Conservation (phyloP, 805 yeast species). For the Myxozyma melibiosi region DNA sequence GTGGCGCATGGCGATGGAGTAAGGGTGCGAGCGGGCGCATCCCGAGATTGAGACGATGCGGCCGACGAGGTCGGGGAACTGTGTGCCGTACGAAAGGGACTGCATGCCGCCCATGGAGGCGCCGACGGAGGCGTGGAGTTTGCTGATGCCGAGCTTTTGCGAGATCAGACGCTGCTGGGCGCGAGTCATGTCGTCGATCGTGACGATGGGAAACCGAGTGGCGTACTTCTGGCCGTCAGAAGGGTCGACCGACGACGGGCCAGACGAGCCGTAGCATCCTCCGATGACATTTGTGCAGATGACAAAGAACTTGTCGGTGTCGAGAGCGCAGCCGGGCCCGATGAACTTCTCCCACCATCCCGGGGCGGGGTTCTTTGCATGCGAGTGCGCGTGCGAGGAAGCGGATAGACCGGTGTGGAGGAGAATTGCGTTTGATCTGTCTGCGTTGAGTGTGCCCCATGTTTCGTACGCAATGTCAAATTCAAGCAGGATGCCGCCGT, state of each 20-base stretch:
- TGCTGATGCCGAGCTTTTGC: constrained; percentile 62
- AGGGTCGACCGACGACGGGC: constrained; percentile 82
- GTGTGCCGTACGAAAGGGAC: constrained; percentile 81
- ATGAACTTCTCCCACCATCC: constrained; percentile 98
- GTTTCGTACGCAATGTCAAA: constrained; percentile 88
- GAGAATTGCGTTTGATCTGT: constrained; percentile 70
- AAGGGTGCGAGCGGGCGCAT: constrained; percentile 92
- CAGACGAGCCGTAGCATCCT: constrained; percentile 94
- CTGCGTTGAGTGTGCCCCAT: constrained; percentile 76
- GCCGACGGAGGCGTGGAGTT: constrained; percentile 79
- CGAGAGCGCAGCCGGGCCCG: constrained; percentile 77
- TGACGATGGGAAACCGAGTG: constrained; percentile 82
- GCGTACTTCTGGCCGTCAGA: constrained; percentile 68
- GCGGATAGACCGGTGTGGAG: constrained; percentile 92
- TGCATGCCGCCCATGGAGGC: constrained; percentile 99
- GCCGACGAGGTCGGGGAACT: constrained; percentile 74
- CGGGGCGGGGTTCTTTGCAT: constrained; percentile 61
- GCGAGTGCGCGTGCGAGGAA: constrained; percentile 90
- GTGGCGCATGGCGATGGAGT: constrained; percentile 89
- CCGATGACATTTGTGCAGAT: constrained; percentile 91
- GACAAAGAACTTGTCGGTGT: constrained; percentile 77
- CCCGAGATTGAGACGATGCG: constrained; percentile 82
- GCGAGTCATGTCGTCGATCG: constrained; percentile 87
- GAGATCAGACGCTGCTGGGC: constrained; percentile 75
- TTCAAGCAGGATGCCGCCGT: constrained; percentile 75